Evolutionary conservation across 1,139 yeast species (phyloP).

Genomic region (Debaryomycetaceae sp.): DNA sequence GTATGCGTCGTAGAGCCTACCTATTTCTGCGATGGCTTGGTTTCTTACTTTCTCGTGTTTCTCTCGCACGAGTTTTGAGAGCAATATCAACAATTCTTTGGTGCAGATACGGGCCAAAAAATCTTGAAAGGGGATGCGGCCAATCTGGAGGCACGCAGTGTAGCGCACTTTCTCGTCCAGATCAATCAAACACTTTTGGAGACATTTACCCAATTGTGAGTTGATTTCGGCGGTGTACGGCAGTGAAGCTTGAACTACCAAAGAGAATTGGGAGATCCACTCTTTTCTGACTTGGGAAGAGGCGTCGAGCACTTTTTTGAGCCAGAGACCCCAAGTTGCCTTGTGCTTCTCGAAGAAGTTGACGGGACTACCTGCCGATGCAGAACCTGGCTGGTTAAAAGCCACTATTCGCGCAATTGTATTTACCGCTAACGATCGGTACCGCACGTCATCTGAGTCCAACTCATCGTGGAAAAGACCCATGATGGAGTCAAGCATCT

Average conservation of each 20-base stretch:
- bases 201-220: slow-evolving; percentile 44
- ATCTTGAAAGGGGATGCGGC: slow-evolving; percentile 25
- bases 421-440: slow-evolving; percentile 61
- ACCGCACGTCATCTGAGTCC: slow-evolving; percentile 54
- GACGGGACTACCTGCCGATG: slow-evolving; percentile 21
- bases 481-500: slow-evolving; percentile 59
- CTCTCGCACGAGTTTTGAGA: slow-evolving; percentile 61
- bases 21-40: slow-evolving; percentile 45
- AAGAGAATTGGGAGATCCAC: slow-evolving; percentile 55
- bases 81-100: slow-evolving; percentile 37
- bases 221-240: slow-evolving; percentile 39
- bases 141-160: slow-evolving; percentile 42
- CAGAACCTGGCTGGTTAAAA: slow-evolving; percentile 13
- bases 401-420: slow-evolving; percentile 63
- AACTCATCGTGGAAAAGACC: slow-evolving; percentile 77
- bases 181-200: slow-evolving; percentile 63
- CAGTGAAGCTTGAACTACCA: slow-evolving; percentile 16
- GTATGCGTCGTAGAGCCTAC: slow-evolving; percentile 39
- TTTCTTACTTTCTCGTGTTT: slow-evolving; percentile 57
- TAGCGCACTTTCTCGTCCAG: slow-evolving; percentile 65
- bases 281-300: slow-evolving; percentile 51
- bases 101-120: slow-evolving; percentile 36
- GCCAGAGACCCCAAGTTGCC: slow-evolving; percentile 62
- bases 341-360: slow-evolving; percentile 53
- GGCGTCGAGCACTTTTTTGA: slow-evolving; percentile 59